Evolutionary conservation across 2,329 filamentous ascomycete species (phyloP), one percentile per base, ranked within the genome.

Genomic region (Sarocladiaceae sp.): DNA sequence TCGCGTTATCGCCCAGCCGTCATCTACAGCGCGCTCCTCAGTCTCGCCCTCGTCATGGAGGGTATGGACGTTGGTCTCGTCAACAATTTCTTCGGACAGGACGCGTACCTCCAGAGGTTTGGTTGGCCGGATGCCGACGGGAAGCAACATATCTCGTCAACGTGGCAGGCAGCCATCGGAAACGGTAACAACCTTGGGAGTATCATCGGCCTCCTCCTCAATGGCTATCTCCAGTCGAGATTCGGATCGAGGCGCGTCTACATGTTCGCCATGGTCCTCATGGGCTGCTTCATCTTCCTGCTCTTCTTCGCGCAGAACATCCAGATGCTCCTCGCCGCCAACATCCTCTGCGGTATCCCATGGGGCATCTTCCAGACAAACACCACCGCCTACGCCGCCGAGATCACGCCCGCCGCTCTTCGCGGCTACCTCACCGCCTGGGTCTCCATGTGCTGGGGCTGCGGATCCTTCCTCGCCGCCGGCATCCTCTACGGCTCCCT

Each of bases 151-250:
- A 59, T 76, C 20, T 59, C 64, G 2, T 60, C 67, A 0, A 55
- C 62, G 3, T 78, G 73, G 73, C 70, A 74, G 52, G 62, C 67
- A 1, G 69, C 61, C 0, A 54, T 76, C 2, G 58, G 58, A 21
- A 68, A 67, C 31, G 69, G 63, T 5, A 61, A 64, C 1, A 57
- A 62, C 23, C 59, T 67, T 11, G 72, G 72, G 4, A 63, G 64
- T 29, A 68, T 76, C n/a, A 26, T 74, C 3, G 72, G 72, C 1
- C 57, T 70, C 7, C 55, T 69, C 20, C 45, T 70, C 29, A 69
- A 68, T 48, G 72, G 73, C 10, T 61, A 60, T 42, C 48, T 72
- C 13, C 62, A 67, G 12, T 64, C 72, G n/a, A 54, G 60, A 1
- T 64, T 56, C 35, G 67, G 67, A 2, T 65, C 67, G 37, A 57